These are phyloP conservation scores for Scutellaria baicalensis DNA, from an alignment of 257 asterid genomes.

Conservation along the genomic window DNA sequence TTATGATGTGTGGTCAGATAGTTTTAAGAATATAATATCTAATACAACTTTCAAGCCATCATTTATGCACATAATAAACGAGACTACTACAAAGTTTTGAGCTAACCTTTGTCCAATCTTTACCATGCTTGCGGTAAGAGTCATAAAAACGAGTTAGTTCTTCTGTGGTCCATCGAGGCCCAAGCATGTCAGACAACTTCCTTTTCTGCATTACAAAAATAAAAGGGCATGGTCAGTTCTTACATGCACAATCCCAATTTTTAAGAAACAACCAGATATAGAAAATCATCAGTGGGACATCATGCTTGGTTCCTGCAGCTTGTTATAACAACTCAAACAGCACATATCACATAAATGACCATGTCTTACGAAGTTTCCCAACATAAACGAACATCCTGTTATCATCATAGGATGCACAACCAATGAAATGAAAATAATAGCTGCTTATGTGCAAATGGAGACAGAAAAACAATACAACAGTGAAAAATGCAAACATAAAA, in stretches of 20 bases:
- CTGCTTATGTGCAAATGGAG: background rate
- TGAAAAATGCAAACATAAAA: background rate
- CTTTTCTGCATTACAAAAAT: constrained; percentile 55
- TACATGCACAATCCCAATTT: constrained; percentile 5
- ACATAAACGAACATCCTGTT: constrained; percentile 1
- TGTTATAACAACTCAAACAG: background rate
- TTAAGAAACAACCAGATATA: background rate
- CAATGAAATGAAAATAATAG: background rate
- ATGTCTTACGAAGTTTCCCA: background rate
- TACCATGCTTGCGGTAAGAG: constrained; percentile 71
- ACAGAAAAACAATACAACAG: background rate
- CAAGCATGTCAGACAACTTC: constrained; percentile 73
- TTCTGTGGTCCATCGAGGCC: constrained; percentile 74
- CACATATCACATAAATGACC: background rate
- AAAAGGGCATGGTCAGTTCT: constrained; percentile 4
- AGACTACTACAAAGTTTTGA: background rate
- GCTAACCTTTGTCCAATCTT: constrained; percentile 90
- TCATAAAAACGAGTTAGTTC: constrained; percentile 76
- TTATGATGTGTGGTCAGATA: background rate
- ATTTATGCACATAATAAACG: constrained; percentile 1
- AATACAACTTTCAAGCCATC: constrained; percentile 14
- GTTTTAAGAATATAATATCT: constrained; percentile 5
- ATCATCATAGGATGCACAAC: background rate
- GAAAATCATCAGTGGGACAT: background rate
- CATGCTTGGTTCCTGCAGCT: background rate